phyloP scores from a whole-genome alignment of 768 basidiomycete species.

The Lentinula guzmanii region DNA sequence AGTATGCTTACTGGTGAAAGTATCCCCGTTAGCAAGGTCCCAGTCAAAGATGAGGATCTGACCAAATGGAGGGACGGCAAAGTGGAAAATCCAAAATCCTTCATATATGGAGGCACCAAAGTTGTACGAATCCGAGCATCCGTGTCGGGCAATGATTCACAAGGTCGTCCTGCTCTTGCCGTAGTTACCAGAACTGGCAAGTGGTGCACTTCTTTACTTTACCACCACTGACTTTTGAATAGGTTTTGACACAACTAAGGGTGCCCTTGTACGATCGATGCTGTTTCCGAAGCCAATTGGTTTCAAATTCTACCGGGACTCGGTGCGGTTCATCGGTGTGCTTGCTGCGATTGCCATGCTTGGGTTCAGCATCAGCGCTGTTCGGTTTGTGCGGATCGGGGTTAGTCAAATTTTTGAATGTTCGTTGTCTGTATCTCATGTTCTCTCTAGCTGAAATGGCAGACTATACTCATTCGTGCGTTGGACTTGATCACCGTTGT shows the following conservation, averaged over 20 bases:
- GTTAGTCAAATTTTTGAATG: slow-evolving; percentile 36
- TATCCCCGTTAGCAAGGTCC: slow-evolving; percentile 89
- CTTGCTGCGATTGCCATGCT: slow-evolving; percentile 86
- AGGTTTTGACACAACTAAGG: slow-evolving; percentile 98
- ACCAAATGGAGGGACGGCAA: slow-evolving; percentile 62
- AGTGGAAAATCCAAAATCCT: slow-evolving; percentile 74
- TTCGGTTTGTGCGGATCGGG: slow-evolving; percentile 88
- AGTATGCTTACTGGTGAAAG: slow-evolving; percentile 99
- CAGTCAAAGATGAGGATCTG: slow-evolving; percentile 77
- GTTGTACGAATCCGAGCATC: slow-evolving; percentile 79
- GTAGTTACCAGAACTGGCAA: slow-evolving; percentile 83
- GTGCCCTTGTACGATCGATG: slow-evolving; percentile 94
- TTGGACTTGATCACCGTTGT: slow-evolving; percentile 95
- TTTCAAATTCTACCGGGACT: slow-evolving; percentile 97
- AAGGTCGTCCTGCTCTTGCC: slow-evolving; percentile 62
- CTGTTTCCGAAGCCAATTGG: slow-evolving; percentile 97
- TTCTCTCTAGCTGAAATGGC: slow-evolving; percentile 67
- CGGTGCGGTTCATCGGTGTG: slow-evolving; percentile 85
- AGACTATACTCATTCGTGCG: slow-evolving; percentile 86
- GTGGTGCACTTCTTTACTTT: slow-evolving; percentile 9
- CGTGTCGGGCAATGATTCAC: slow-evolving; percentile 44
- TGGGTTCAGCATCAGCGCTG: slow-evolving; percentile 87
- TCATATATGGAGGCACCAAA: slow-evolving; percentile 86
- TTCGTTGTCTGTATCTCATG: background rate
- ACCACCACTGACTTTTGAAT: slow-evolving; percentile 4